A percentile compares a stretch with the other conserved stretches of the same genome.
Conservation (phyloP, 768 basidiomycete species). For the Paxillus rubicundulus region DNA sequence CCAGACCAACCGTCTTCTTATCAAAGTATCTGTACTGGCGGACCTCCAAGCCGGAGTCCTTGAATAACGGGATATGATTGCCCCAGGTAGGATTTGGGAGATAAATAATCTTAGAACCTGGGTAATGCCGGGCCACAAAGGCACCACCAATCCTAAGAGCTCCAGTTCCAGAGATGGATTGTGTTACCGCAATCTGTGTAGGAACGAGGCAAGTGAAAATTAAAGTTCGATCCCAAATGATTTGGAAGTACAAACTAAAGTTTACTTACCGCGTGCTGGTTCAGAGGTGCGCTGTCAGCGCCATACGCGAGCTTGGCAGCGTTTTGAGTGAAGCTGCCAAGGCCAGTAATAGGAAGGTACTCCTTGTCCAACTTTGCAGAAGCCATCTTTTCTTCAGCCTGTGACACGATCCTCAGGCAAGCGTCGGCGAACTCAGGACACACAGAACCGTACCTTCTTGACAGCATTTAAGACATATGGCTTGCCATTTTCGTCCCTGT, state of each 20-base stretch:
- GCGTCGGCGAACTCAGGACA: background rate
- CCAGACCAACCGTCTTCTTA: slow-evolving; percentile 86
- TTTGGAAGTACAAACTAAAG: background rate
- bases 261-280: slow-evolving; percentile 64
- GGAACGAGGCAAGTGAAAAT: slow-evolving; percentile 2
- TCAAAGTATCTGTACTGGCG: slow-evolving; percentile 92
- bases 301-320: slow-evolving; percentile 93
- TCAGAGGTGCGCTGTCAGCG: slow-evolving; percentile 68
- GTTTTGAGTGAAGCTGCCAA: slow-evolving; percentile 78
- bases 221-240: background rate
- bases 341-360: slow-evolving; percentile 94
- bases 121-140: slow-evolving; percentile 88
- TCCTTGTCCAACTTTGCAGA: slow-evolving; percentile 82
- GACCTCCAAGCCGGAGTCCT: slow-evolving; percentile 92
- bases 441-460: slow-evolving; percentile 57
- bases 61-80: slow-evolving; percentile 92
- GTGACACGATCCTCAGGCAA: slow-evolving; percentile 4
- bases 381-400: slow-evolving; percentile 78
- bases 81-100: slow-evolving; percentile 96
- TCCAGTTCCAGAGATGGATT: slow-evolving; percentile 97
- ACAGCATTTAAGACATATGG: slow-evolving; percentile 91
- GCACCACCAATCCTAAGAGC: slow-evolving; percentile 93
- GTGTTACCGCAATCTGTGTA: slow-evolving; percentile 75
- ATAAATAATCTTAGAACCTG: slow-evolving; percentile 84
- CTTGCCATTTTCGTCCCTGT: slow-evolving; percentile 91